Evolutionary conservation across 495 filamentous ascomycete species (phyloP).

Genomic region (Neurospora intermedia): DNA sequence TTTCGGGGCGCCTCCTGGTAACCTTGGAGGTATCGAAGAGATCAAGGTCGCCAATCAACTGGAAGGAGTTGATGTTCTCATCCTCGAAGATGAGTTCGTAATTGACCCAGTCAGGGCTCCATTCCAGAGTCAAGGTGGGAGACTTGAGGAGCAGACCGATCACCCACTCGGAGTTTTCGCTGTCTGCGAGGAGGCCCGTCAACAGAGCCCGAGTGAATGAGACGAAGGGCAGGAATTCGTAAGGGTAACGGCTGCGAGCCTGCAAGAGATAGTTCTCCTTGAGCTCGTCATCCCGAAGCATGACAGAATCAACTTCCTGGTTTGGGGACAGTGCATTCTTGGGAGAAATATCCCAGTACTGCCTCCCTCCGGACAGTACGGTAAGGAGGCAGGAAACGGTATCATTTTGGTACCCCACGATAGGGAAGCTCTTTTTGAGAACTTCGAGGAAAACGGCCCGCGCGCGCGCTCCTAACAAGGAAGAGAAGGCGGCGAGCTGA

Average conservation of each 20-base stretch:
- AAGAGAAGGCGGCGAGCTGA: conserved; percentile 34
- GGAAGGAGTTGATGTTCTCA: conserved; percentile 63
- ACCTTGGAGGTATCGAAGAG: conserved; percentile 35
- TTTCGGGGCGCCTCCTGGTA: conserved; percentile 16
- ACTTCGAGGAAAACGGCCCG: conserved; percentile 55
- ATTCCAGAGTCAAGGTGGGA: conserved; percentile 58
- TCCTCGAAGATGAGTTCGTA: conserved; percentile 74
- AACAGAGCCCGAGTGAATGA: conserved; percentile 31
- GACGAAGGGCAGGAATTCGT: conserved; percentile 75
- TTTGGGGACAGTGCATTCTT: conserved; percentile 27
- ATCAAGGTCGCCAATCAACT: conserved; percentile 40
- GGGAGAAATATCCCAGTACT: conserved; percentile 42
- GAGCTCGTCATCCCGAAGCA: conserved; percentile 45
- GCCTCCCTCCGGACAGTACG: conserved; percentile 43
- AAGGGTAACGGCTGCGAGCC: conserved; percentile 70
- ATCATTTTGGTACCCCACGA: conserved; percentile 56
- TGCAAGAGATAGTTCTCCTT: conserved; percentile 46
- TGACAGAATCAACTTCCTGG: conserved; percentile 36
- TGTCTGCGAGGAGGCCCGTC: conserved; percentile 28
- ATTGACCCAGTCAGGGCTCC: conserved; percentile 42
- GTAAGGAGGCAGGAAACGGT: conserved; percentile 51
- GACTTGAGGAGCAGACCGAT: conserved; percentile 49
- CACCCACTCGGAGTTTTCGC: conserved; percentile 40
- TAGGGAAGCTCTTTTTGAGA: conserved; percentile 43
- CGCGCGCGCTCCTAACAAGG: conserved; percentile 37